Evolutionary conservation across 768 basidiomycete species (phyloP).

Genomic region (Cystobasidiopsis lactophilus): DNA sequence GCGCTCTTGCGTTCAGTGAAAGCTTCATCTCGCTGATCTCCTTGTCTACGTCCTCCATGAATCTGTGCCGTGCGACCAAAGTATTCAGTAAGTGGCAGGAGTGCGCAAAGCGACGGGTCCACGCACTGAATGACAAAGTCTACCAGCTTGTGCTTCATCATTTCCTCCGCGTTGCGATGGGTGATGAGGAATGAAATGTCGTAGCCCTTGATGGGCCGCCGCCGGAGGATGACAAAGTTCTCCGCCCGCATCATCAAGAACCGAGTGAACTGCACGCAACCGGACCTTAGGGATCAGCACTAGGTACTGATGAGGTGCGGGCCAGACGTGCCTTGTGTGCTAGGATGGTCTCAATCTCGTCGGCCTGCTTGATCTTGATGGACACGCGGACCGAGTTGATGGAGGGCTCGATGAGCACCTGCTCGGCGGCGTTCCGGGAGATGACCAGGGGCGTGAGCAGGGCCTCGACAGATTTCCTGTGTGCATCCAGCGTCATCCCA

Average conservation of each 20-base stretch:
- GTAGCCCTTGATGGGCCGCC: conserved; percentile 93
- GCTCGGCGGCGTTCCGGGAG: conserved; percentile 90
- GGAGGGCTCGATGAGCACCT: conserved; percentile 87
- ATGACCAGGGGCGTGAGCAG: conserved; percentile 80
- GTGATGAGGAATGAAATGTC: conserved; percentile 98
- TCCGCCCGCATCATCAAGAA: conserved; percentile 99
- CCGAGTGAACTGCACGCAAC: conserved; percentile 42
- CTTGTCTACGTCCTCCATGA: conserved; percentile 59
- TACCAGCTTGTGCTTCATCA: conserved; percentile 98
- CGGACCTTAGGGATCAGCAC: not conserved
- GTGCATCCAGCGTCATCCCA: not conserved
- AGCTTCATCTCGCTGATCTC: conserved; percentile 99
- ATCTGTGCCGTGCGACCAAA: conserved; percentile 6
- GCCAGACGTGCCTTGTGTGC: conserved; percentile 46
- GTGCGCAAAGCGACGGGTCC: too few species aligned
- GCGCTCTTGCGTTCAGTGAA: conserved; percentile 79
- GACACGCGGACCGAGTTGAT: conserved; percentile 91
- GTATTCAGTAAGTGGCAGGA: conserved; percentile 2
- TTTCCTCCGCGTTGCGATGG: conserved; percentile 86
- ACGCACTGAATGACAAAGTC: conserved; percentile 93
- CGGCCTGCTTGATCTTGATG: conserved; percentile 97
- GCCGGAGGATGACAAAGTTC: conserved; percentile 82
- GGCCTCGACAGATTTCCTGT: conserved; percentile 75
- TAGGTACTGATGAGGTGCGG: too few species aligned
- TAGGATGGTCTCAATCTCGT: conserved; percentile 90